Base-by-base conservation (phyloP, 73 alveolate genomes). In the Tetrahymena elliotti region DNA sequence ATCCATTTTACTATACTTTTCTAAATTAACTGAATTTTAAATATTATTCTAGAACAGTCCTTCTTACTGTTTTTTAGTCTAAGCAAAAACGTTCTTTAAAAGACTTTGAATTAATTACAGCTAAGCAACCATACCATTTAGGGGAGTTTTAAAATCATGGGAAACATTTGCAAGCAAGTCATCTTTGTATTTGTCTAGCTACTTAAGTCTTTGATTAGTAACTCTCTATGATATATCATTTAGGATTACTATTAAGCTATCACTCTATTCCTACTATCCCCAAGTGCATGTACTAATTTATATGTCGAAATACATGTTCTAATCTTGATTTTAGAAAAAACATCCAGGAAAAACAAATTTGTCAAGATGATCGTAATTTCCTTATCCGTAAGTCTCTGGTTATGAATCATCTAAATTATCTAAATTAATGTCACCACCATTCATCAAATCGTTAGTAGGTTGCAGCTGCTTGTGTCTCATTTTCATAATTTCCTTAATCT, bases 111-210 rank as follows among this genome's bases (percentile, higher is more conserved):
- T 68, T 24, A 68, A 24, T 31, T 68, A 10, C 36, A 68, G 6
- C 36, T 68, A 24, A 27, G 95, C 38, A 22, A 84, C 96, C 93
- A 94, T 94, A 11, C 96, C 96, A 52, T 94, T 84, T 4, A 94
- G 82, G n/a, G 96, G 96, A 20, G 96, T 94, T 94, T 94, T 94
- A 84, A 94, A 94, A 88, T 94, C 96, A 94, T 94, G 96, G 52
- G 93, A 94, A 13, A 94, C 96, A 37, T 83, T 84, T 5, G 96
- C 96, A 31, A 94, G 38, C n/a, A 94, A 52, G 18, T 54, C 83
- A 84, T 94, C 96, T 52, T 94, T 94, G 68, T 94, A 83, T 38
- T 82, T 41, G 47, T 84, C 93, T n/a, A 94, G 38, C 41, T 94
- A 83, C 33, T 83, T 38, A 36, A 47, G 47, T 35, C 93, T 31